These are phyloP conservation scores for Schizonepeta tenuifolia DNA, from an alignment of 257 asterid genomes.

Conservation along the genomic window DNA sequence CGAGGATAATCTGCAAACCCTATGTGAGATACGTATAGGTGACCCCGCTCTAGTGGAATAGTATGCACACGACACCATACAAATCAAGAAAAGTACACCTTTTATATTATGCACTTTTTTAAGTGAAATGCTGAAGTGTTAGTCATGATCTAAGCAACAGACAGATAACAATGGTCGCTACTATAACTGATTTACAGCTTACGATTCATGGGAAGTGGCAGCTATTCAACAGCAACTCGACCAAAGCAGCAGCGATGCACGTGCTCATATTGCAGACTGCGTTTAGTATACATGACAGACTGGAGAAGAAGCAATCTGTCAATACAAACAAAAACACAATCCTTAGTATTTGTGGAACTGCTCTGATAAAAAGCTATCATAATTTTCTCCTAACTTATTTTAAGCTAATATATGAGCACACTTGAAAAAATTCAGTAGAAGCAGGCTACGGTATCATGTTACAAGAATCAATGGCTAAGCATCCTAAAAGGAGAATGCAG, in stretches of 20 bases:
- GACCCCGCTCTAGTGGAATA: too few species aligned
- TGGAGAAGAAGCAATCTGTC: slow-evolving; percentile 4
- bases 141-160: background rate
- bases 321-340: background rate
- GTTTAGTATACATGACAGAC: background rate
- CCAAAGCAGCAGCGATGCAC: background rate
- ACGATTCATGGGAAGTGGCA: background rate
- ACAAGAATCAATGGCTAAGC: background rate
- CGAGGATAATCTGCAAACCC: too few species aligned
- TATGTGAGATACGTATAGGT: too few species aligned
- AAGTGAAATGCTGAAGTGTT: slow-evolving; percentile 5
- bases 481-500: too few species aligned
- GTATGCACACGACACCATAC: background rate
- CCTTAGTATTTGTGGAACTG: background rate
- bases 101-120: background rate
- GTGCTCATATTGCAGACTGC: background rate
- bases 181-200: background rate
- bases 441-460: too few species aligned
- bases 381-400: slow-evolving; percentile 1
- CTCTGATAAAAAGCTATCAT: background rate
- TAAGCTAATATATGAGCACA: background rate
- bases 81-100: background rate
- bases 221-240: background rate
- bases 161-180: background rate
- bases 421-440: background rate